Conservation (phyloP, 2,329 filamentous ascomycete species). For the Apiospora sp. region DNA sequence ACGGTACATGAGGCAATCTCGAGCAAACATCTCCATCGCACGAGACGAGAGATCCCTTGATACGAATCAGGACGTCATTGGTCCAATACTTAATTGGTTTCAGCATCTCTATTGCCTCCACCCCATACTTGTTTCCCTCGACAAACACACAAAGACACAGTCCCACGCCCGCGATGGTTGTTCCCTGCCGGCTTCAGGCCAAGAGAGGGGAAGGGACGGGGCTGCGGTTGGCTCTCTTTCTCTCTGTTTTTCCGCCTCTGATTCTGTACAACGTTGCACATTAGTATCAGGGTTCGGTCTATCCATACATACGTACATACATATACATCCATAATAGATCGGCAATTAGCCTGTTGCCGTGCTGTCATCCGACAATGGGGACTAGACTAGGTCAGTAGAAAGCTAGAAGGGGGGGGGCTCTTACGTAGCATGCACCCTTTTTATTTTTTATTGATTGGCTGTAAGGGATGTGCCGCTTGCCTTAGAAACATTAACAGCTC, state of each 20-base stretch:
- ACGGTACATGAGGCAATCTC: background rate
- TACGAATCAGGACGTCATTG: background rate
- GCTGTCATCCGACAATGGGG: slow-evolving; percentile 11
- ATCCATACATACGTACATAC: background rate
- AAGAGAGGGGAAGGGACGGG: background rate
- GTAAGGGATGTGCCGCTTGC: background rate
- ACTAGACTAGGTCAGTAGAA: slow-evolving; percentile 4
- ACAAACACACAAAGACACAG: background rate
- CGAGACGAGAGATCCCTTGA: background rate
- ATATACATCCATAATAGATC: background rate
- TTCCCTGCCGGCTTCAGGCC: background rate
- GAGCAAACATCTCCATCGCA: slow-evolving; percentile 9
- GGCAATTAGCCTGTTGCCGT: slow-evolving; percentile 15
- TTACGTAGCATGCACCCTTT: background rate
- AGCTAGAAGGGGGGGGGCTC: background rate
- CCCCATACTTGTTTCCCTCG: background rate
- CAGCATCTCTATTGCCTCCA: background rate
- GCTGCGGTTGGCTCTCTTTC: background rate
- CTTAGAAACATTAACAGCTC: background rate
- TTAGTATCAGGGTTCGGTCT: background rate
- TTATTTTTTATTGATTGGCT: background rate
- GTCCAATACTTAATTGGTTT: too few species aligned
- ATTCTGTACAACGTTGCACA: slow-evolving; percentile 5
- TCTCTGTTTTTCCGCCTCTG: too few species aligned
- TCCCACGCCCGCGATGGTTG: background rate